Base-by-base conservation (phyloP, 176 grass and related monocot species). In the Paspalum notatum region DNA sequence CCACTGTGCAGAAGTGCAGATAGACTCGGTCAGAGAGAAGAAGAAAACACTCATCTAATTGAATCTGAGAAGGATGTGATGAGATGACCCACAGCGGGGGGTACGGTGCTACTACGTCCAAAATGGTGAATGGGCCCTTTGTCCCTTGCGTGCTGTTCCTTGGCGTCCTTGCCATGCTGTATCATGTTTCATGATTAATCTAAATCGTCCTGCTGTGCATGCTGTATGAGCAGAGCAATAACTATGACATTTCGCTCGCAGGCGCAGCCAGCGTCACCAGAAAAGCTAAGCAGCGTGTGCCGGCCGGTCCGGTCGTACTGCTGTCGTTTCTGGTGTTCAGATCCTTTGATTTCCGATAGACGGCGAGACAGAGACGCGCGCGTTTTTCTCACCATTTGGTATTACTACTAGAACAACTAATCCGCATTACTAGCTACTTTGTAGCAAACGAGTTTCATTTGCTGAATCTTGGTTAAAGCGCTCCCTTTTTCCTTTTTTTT, bases 271-370 rank as follows among this genome's bases (percentile, higher is more conserved):
- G 7, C 80, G 14, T 67, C 85, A 73, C 52, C 51, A 42, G 9
- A 20, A 58, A 68, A 68, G n/a, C n/a, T n/a, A 74, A 51, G 12
- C 16, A 27, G 13, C 12, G 45, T n/a, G 68, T 32, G 32, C 32
- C 32, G 32, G 32, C 32, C 32, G 32, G 32, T 2, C 32, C 32
- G 32, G 32, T 62, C 82, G 81, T 69, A 80, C 61, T 16, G 9
- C 18, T 72, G 70, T 76, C 82, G 53, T 54, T 62, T 88, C 38
- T 54, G 32, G 27, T 25, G 81, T 80, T 22, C 69, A 13, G 24
- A 42, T 67, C 49, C 2, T 2, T 32, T 32, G 32, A 32, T 32
- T 3, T 2, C 32, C 32, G 32, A 32, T 8, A 37, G 54, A 22
- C 49, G 25, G 24, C 45, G n/a, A 16, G 32, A 32, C 32, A 32